These are phyloP conservation scores for Ballota nigra DNA, from an alignment of 257 asterid species.

Conservation along the genomic window DNA sequence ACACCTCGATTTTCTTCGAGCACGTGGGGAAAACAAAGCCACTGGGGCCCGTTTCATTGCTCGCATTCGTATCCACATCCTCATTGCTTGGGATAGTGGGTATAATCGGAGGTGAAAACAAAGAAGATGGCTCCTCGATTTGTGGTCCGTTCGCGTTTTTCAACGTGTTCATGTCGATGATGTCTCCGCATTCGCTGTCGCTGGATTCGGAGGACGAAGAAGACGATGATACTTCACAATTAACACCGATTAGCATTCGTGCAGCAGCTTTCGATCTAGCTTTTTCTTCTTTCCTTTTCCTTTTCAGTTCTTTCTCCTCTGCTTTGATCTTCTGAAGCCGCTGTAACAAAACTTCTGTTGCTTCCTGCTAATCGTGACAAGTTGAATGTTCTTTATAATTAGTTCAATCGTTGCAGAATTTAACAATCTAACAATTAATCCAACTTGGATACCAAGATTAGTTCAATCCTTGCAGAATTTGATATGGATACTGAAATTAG, in stretches of 20 bases:
- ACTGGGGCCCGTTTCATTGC: background rate
- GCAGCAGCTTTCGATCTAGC: slow-evolving; percentile 30
- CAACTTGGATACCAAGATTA: background rate
- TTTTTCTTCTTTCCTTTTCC: slow-evolving; percentile 46
- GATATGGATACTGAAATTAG: background rate
- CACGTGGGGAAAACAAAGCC: slow-evolving; percentile 9
- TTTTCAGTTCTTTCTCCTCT: slow-evolving; percentile 50
- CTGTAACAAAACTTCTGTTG: slow-evolving; percentile 45
- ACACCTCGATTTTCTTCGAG: slow-evolving; percentile 63
- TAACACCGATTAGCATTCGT: slow-evolving; percentile 13
- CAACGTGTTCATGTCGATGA: slow-evolving; percentile 35
- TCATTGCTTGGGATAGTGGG: background rate
- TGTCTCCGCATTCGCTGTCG: slow-evolving; percentile 63
- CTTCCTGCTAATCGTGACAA: slow-evolving; percentile 41
- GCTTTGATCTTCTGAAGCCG: slow-evolving; percentile 50
- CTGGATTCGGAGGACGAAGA: slow-evolving; percentile 68
- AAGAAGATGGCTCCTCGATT: slow-evolving; percentile 10
- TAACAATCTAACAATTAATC: background rate
- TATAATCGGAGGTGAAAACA: slow-evolving; percentile 5
- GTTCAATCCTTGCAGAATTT: too few species aligned
- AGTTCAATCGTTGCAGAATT: background rate
- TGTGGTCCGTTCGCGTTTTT: slow-evolving; percentile 14
- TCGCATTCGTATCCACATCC: background rate
- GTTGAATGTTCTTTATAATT: too few species aligned
- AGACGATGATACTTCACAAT: slow-evolving; percentile 43